phyloP scores from a whole-genome alignment of 768 basidiomycete genomes.

The Piloderma croceum region DNA sequence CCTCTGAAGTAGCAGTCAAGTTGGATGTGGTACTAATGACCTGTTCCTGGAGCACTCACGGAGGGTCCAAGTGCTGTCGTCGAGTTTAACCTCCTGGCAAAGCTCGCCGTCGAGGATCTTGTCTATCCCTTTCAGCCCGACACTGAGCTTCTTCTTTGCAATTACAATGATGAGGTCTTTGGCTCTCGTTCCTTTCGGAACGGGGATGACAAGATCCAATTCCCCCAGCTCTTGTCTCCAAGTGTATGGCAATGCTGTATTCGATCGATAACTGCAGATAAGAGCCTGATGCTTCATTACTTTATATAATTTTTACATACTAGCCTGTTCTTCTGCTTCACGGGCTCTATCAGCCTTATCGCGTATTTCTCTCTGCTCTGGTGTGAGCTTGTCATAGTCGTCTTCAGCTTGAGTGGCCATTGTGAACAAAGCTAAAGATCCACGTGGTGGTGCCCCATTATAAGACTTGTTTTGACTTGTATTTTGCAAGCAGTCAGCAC shows the following conservation, averaged over 20 bases:
- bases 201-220: conserved; percentile 75
- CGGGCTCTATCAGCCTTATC: conserved; percentile 65
- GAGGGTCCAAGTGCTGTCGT: conserved; percentile 95
- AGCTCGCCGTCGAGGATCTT: conserved; percentile 86
- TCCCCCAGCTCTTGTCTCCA: conserved; percentile 92
- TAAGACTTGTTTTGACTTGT: too few relatives aligned
- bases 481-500: too few relatives aligned
- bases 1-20: conserved; percentile 56
- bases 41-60: conserved; percentile 46
- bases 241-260: conserved; percentile 75
- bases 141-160: conserved; percentile 75
- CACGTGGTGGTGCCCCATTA: too few relatives aligned
- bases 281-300: too few relatives aligned
- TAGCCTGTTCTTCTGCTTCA: conserved; percentile 78
- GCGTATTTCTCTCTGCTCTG: conserved; percentile 67
- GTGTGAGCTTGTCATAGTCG: conserved; percentile 70
- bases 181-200: conserved; percentile 82
- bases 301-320: conserved; percentile 38
- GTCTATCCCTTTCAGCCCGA: conserved; percentile 81
- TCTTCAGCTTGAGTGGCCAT: conserved; percentile 36
- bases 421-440: not conserved
- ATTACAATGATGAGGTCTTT: conserved; percentile 70
- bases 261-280: conserved; percentile 10
- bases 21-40: conserved; percentile 1
- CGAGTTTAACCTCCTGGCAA: conserved; percentile 89